Evolutionary conservation across 2,329 filamentous ascomycete species (phyloP).

Genomic region (Microthyrium microscopicum): DNA sequence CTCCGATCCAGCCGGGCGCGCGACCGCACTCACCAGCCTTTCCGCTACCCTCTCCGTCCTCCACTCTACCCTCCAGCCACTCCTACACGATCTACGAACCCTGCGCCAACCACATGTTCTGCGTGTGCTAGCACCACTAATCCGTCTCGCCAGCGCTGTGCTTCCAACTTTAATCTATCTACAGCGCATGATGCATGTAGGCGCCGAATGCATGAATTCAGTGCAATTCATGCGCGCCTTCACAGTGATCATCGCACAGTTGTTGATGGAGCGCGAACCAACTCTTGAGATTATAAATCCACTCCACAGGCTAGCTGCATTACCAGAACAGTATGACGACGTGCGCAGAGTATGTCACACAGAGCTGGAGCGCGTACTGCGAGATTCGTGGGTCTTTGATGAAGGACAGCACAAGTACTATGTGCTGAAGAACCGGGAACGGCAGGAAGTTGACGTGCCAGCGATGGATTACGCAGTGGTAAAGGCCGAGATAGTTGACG

Average conservation of each 20-base stretch:
- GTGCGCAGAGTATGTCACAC: conserved; percentile 17
- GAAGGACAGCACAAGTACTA: conserved; percentile 24
- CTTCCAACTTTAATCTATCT: conserved; percentile 32
- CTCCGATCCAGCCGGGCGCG: conserved; percentile 21
- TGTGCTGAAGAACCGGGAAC: conserved; percentile 27
- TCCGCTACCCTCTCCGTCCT: conserved; percentile 21
- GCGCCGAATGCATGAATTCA: conserved; percentile 14
- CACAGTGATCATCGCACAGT: conserved; percentile 15
- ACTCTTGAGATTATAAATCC: neutral
- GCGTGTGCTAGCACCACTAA: conserved; percentile 21
- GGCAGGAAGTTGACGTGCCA: conserved; percentile 27
- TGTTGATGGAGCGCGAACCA: conserved; percentile 1
- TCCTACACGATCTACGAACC: conserved; percentile 18
- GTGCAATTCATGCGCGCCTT: conserved; percentile 25
- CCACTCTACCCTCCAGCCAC: conserved; percentile 18
- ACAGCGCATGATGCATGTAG: conserved; percentile 17
- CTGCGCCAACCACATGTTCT: conserved; percentile 25
- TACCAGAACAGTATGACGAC: conserved; percentile 5
- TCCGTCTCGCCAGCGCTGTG: conserved; percentile 24
- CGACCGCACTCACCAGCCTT: conserved; percentile 21
- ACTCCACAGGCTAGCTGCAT: neutral
- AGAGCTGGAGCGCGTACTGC: conserved; percentile 27
- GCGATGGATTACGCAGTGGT: conserved; percentile 17
- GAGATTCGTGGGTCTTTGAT: conserved; percentile 29
- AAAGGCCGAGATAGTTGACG: conserved; percentile 10